A percentile compares a stretch with the other conserved stretches of the same genome.
These are phyloP conservation scores for Austroboletus eburneus DNA, from an alignment of 768 basidiomycete genomes.

Conservation along the genomic window DNA sequence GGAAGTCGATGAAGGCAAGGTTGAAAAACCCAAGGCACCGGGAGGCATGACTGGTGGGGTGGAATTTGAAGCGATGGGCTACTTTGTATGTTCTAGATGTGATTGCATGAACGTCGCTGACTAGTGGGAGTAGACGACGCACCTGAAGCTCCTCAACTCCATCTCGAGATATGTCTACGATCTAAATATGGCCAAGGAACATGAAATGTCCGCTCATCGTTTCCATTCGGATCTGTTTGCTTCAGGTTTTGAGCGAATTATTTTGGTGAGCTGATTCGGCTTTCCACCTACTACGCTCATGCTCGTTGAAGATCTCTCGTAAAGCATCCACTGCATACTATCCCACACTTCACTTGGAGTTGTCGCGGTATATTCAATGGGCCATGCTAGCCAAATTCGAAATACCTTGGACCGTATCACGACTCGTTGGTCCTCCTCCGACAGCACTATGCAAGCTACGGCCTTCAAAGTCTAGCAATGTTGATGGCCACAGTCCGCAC, in stretches of 20 bases:
- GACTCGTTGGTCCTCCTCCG: slow-evolving; percentile 79
- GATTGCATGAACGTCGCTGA: slow-evolving; percentile 8
- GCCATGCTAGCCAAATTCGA: slow-evolving; percentile 65
- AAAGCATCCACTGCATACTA: slow-evolving; percentile 96
- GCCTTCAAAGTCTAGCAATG: slow-evolving; percentile 12
- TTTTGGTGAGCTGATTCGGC: slow-evolving; percentile 56
- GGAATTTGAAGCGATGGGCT: slow-evolving; percentile 95
- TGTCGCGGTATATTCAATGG: slow-evolving; percentile 79
- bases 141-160: slow-evolving; percentile 83
- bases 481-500: slow-evolving; percentile 16
- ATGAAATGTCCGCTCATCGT: slow-evolving; percentile 72
- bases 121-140: slow-evolving; percentile 59
- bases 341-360: slow-evolving; percentile 89
- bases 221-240: slow-evolving; percentile 87
- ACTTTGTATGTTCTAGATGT: slow-evolving; percentile 63
- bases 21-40: slow-evolving; percentile 89
- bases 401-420: slow-evolving; percentile 75
- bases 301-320: slow-evolving; percentile 67
- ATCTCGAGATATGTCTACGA: slow-evolving; percentile 64
- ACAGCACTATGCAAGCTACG: slow-evolving; percentile 46
- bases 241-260: slow-evolving; percentile 86
- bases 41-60: slow-evolving; percentile 99
- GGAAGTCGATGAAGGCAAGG: slow-evolving; percentile 79
- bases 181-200: slow-evolving; percentile 59
- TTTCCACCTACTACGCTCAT: not conserved